A percentile compares a stretch with the other conserved stretches of the same genome.
phyloP scores from a whole-genome alignment of 768 basidiomycete species.

The Tulasnella sp. region DNA sequence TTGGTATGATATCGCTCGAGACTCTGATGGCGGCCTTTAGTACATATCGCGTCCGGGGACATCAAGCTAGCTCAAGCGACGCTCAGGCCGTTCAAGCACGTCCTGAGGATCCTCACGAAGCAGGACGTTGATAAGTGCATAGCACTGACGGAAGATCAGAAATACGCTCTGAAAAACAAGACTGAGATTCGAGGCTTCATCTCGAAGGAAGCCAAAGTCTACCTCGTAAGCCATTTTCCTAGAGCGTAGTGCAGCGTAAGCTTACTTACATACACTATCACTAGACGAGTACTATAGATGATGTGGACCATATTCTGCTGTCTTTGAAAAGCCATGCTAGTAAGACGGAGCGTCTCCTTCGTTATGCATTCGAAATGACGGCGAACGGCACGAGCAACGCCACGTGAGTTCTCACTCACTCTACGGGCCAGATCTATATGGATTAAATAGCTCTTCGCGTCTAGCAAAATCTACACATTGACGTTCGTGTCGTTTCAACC shows the following conservation, averaged over 20 bases:
- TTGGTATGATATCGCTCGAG: not conserved
- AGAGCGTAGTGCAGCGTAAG: not conserved
- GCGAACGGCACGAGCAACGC: not conserved
- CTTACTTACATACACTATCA: too few species aligned
- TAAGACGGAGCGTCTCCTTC: not conserved
- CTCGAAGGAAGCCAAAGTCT: not conserved
- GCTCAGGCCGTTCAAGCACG: not conserved
- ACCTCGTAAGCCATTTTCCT: not conserved
- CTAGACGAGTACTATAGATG: not conserved
- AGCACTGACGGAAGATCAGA: not conserved
- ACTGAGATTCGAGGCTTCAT: not conserved
- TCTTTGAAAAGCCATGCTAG: not conserved
- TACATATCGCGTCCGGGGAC: not conserved
- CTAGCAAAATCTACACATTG: not conserved
- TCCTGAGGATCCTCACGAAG: not conserved
- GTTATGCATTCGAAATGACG: not conserved
- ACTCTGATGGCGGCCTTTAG: not conserved
- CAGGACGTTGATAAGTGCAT: not conserved
- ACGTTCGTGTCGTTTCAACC: not conserved
- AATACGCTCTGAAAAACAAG: not conserved
- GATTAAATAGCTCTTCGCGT: not conserved
- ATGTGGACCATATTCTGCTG: not conserved
- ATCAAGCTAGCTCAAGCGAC: not conserved
- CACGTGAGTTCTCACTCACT: not conserved
- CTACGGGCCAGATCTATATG: too few species aligned